phyloP scores from a whole-genome alignment of 139 green algal genomes.

The Chlamydomonas schloesseri region DNA sequence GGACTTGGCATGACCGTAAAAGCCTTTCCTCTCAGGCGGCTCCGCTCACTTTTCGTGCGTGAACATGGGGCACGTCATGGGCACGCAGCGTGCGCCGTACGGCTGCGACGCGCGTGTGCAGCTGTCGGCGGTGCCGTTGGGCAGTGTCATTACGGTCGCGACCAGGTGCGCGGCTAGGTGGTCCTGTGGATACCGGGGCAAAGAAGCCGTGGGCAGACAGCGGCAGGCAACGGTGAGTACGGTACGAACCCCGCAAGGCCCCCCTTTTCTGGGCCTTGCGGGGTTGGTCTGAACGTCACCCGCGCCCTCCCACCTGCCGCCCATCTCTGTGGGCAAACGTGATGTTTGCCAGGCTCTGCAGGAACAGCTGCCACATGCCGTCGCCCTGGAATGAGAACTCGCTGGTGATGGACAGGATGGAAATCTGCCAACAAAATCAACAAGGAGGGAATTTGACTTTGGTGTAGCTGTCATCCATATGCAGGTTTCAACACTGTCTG shows the following conservation, averaged over 20 bases:
- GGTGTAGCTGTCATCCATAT: no score
- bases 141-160: not conserved
- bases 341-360: not conserved
- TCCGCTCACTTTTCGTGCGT: not conserved
- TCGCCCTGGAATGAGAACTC: not conserved
- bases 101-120: not conserved
- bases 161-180: constrained; percentile 1
- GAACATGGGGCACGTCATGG: constrained; percentile 3
- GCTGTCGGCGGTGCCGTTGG: not conserved
- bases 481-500: no score
- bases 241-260: no score
- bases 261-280: no score
- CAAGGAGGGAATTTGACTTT: no score
- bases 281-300: no score
- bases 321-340: not conserved
- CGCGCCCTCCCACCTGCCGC: not conserved
- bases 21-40: no score
- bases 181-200: not conserved
- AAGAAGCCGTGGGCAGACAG: no score
- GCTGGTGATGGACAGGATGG: not conserved
- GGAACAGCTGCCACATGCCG: constrained; percentile 11
- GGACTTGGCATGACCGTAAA: no score
- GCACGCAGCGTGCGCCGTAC: not conserved
- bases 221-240: no score
- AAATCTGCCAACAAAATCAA: no score